A percentile compares a stretch with the other conserved stretches of the same genome.
These are phyloP conservation scores for Ophiostoma pallidulum DNA, from an alignment of 2,329 filamentous ascomycete species.

Conservation along the genomic window DNA sequence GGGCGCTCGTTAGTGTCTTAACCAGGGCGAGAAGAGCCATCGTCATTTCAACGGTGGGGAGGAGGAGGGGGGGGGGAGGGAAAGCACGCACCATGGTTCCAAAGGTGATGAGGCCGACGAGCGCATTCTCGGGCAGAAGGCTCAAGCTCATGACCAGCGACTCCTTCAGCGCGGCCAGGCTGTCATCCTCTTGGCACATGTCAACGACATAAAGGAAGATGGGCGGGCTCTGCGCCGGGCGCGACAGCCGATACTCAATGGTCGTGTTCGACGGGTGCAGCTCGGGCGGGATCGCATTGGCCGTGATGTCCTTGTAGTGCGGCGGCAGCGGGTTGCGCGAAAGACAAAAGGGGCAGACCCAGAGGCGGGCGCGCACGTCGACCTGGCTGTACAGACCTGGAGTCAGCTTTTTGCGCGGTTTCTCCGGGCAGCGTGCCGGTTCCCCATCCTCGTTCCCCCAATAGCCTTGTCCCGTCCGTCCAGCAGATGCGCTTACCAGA, in stretches of 20 bases:
- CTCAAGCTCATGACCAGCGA: constrained; percentile 80
- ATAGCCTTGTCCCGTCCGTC: too few species aligned
- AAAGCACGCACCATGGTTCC: constrained; percentile 70
- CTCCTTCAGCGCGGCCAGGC: constrained; percentile 72
- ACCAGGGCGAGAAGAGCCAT: too few species aligned
- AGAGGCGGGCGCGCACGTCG: constrained; percentile 71
- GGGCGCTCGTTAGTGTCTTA: constrained; percentile 20
- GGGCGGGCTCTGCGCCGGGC: constrained; percentile 74
- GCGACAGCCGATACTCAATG: constrained; percentile 77
- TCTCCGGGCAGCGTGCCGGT: too few species aligned
- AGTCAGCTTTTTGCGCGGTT: too few species aligned
- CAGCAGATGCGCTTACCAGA: too few species aligned
- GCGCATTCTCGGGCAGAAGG: constrained; percentile 68
- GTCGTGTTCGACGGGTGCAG: constrained; percentile 74
- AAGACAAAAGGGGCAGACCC: constrained; percentile 84
- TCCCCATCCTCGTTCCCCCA: too few species aligned
- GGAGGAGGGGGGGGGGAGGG: too few species aligned
- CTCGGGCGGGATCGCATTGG: constrained; percentile 73
- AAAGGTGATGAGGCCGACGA: constrained; percentile 77
- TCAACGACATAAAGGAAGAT: constrained; percentile 86
- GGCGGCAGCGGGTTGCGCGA: constrained; percentile 73
- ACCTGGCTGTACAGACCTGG: constrained; percentile 55
- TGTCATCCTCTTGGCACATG: constrained; percentile 81
- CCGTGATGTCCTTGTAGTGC: constrained; percentile 84
- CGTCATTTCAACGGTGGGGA: too few species aligned